These are phyloP conservation scores for Sporopachydermia quercuum DNA, from an alignment of 805 yeast genomes.

Conservation along the genomic window DNA sequence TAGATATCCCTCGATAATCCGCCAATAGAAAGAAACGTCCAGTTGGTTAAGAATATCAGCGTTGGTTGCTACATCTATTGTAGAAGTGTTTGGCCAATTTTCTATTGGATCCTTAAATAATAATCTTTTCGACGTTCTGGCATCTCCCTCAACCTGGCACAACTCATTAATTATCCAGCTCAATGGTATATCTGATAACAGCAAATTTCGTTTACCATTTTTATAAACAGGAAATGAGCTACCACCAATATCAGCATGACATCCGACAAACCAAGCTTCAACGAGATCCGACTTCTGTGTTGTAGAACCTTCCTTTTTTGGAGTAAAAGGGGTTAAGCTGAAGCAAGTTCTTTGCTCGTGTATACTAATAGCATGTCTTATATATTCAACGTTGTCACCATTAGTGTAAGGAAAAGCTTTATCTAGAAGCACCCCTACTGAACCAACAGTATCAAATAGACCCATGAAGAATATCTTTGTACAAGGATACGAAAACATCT, in stretches of 20 bases:
- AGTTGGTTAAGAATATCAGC: neutral
- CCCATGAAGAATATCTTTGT: slow-evolving; percentile 38
- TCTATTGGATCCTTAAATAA: neutral
- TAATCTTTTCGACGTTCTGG: neutral
- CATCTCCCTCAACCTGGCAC: neutral
- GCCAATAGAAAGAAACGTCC: neutral
- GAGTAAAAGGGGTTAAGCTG: slow-evolving; percentile 37
- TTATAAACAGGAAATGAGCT: slow-evolving; percentile 10
- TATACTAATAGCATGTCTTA: slow-evolving; percentile 48
- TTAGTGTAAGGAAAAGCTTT: slow-evolving; percentile 42
- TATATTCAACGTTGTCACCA: slow-evolving; percentile 35
- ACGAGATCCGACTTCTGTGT: slow-evolving; percentile 7
- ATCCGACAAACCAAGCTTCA: slow-evolving; percentile 20
- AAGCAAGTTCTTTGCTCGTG: slow-evolving; percentile 51
- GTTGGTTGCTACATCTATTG: neutral
- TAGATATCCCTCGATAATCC: neutral
- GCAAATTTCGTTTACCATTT: neutral
- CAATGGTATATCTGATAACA: neutral
- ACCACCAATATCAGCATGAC: slow-evolving; percentile 23
- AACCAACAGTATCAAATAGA: slow-evolving; percentile 50
- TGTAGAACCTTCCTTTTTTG: slow-evolving; percentile 22
- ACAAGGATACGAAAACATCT: neutral
- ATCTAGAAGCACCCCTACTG: slow-evolving; percentile 44
- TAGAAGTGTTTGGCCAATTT: neutral
- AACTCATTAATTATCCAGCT: neutral